Base-by-base conservation (phyloP, 2,329 filamentous ascomycete species). In the Colletotrichum somersetense region DNA sequence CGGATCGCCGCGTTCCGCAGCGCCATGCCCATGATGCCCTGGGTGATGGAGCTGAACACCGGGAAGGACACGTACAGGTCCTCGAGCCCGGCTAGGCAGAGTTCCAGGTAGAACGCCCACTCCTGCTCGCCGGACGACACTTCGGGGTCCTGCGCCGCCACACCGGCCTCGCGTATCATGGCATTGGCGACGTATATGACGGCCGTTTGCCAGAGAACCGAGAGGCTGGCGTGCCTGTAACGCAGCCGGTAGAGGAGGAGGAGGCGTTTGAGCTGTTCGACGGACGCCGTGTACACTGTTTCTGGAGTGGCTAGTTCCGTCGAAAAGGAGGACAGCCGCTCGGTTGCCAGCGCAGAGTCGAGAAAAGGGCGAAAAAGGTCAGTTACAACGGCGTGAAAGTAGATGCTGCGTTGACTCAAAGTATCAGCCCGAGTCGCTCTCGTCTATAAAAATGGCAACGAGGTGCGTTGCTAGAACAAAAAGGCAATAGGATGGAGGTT, bases 141-240 rank as follows among this genome's bases (percentile, higher is more conserved):
- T 10, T 48, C 42, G 8, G 46, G 6, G 8, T 56, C 12, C 30
- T 14, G 30, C 14, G 20, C n/a, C 4, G 38, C 5, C 5, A 1
- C 30, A 14, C 23, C 14, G 7, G 44, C 52, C 44, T 70, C 52
- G 2, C 18, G 58, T 14, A 69, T 59, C 52, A 64, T 46, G 35
- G 66, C 66, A 18, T 70, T 70, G 40, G 66, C 66, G 1, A 70
- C 58, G 20, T 70, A 70, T 6, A 72, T 38, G 20, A 64, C 53
- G 5, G 38, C 52, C 8, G 53, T 70, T 14, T 72, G 66, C 65
- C 68, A 71, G 7, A 68, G n/a, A 8, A 57, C 33, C 3, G 68
- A 71, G 18, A 56, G 40, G 5, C 42, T 20, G 3, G 57, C 68
- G 18, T 20, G 56, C 3, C 33, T 57, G 57, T 53, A 58, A 1